Base-by-base conservation (phyloP, 2,329 filamentous ascomycete genomes). In the Arthrocladium fulminans region DNA sequence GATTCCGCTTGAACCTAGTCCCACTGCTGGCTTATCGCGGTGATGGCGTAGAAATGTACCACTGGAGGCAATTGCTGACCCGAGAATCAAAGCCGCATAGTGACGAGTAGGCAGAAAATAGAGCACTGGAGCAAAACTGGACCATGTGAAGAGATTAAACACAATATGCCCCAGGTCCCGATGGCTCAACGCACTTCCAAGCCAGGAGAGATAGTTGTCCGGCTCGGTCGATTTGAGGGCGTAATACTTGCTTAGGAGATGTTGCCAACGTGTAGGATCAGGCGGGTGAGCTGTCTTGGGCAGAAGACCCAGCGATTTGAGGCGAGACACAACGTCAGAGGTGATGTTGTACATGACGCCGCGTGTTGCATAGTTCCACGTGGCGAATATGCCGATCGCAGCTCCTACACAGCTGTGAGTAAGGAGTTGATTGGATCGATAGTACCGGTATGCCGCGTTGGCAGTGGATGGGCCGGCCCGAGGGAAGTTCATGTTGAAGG, bases 331-430 rank as follows among this genome's bases (percentile, higher is more conserved):
- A 4, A 12, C n/a, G 13, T 40, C 9, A 15, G 22, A 17, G 39
- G 43, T 15, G 3, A 30, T 12, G n/a, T 35, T 23, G 47, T 49
- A 45, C 17, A 45, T 24, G 3, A 24, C 7, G 13, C 40, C 47
- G n/a, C 39, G 25, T 6, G 22, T 22, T 20, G 39, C 30, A 30
- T 50, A 47, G 43, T 47, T 46, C 42, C 44, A 50, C 1, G 34
- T 32, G 13, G 15, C 32, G 43, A 35, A 50, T 6, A 50, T 27
- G 30, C 43, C 37, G 9, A 50, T 24, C 32, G 17, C 22, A 3
- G 35, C 22, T 17, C 30, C 43, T 8, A 47, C 30, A 35, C 40
- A 40, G 43, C 17, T 34, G 20, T 35, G 15, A 9, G 48, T 47
- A 24, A 47, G 23, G 22, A 32, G 13, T 2, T 22, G 22, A 27